Base-by-base conservation (phyloP, 176 grass and related monocot genomes). In the Alloteropsis semialata region DNA sequence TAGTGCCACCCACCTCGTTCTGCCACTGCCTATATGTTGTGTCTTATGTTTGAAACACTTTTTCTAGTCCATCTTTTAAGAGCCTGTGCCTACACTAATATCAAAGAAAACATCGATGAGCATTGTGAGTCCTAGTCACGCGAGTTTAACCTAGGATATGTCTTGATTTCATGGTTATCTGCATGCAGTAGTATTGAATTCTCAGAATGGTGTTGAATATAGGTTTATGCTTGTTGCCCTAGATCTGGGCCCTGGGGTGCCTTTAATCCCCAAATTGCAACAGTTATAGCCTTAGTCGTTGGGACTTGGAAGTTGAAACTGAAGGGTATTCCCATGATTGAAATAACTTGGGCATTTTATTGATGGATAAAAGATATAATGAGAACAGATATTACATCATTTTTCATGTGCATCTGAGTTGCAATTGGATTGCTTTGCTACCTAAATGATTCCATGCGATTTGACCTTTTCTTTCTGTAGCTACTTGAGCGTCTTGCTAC, bases 401-500 rank as follows among this genome's bases (percentile, higher is more conserved):
- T 49, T 81, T 6, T 14, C 3, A 2, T 49, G n/a, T 58, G 36
- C 62, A 50, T 76, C 9, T 10, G 2, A 76, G 62, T 42, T 82
- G 54, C 36, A 70, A 16, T 41, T 72, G 25, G 21, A 44, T 84
- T 30, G 29, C 37, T 62, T 85, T 81, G 16, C 25, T 54, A n/a
- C 27, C 27, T 55, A 71, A 69, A 69, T 34, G 49, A 27, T 58
- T 69, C 1, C 21, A 41, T 63, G 19, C 12, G 34, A 34, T 82
- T 55, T 17, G 0, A 41, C 46, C 30, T n/a, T 72, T 74, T 65
- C 0, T 25, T 69, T 61, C 5, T 72, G 16, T 77, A 38, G 3
- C 64, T 61, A 55, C 59, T 58, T 89, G 34, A 77, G 29, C 13
- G 62, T 62, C 60, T 81, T 67, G 27, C 69, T 74, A 50, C 32